A percentile compares a stretch with the other conserved stretches of the same genome.
Conservation (phyloP, 179 eudicot genomes). For the Silene vulgaris region DNA sequence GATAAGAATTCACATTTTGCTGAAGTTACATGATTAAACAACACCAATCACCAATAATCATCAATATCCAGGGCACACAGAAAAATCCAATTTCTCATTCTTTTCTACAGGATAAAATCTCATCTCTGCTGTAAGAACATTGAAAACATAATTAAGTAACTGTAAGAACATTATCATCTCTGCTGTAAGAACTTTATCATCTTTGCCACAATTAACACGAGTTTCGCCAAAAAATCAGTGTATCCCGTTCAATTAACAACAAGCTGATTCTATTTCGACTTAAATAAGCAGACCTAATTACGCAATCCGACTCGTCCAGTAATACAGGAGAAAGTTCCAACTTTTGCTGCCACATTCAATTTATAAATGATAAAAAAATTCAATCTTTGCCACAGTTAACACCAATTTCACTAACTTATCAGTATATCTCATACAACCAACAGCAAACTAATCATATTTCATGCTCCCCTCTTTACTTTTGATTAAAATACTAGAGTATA, state of each 20-base stretch:
- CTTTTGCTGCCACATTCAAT: not conserved
- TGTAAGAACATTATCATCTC: too few species aligned
- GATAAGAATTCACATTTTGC: not conserved
- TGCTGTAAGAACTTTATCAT: not conserved
- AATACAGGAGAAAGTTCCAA: constrained; percentile 3
- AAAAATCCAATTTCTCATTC: constrained; percentile 7
- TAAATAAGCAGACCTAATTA: not conserved
- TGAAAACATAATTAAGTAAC: not conserved
- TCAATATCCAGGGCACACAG: not conserved
- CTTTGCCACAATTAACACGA: not conserved
- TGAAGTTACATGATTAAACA: not conserved
- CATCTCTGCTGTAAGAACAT: not conserved
- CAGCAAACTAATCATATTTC: too few species aligned
- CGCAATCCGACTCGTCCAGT: not conserved
- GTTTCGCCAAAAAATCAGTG: not conserved
- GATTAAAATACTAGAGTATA: too few species aligned
- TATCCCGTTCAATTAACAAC: not conserved
- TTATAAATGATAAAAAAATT: not conserved
- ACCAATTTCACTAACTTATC: not conserved
- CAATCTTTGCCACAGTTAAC: not conserved
- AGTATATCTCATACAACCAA: too few species aligned
- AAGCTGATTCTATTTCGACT: not conserved
- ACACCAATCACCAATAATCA: not conserved
- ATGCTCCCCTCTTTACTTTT: too few species aligned
- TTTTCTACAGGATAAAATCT: not conserved